phyloP scores from a whole-genome alignment of 2,329 filamentous ascomycete genomes.

The Ophiostoma piceae region DNA sequence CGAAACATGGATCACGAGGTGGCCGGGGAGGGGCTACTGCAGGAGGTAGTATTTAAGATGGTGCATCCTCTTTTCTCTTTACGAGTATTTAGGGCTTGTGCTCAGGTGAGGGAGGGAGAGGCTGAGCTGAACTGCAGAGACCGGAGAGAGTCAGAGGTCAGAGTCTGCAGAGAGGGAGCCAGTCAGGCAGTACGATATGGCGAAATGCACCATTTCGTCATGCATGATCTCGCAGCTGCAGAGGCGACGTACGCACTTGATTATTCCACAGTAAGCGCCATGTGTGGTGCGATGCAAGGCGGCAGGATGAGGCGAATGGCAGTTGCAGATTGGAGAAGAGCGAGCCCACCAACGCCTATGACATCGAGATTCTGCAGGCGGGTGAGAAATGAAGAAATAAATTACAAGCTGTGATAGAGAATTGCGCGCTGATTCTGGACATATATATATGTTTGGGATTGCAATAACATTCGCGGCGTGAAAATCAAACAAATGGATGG shows the following conservation, averaged over 20 bases:
- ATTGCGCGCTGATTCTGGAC: background rate
- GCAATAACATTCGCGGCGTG: background rate
- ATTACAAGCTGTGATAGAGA: background rate
- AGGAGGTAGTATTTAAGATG: background rate
- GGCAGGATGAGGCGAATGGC: background rate
- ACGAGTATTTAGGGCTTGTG: background rate
- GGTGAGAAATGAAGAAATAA: background rate
- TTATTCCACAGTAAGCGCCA: constrained; percentile 2
- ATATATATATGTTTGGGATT: background rate
- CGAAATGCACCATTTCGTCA: background rate
- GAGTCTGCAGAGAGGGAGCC: background rate
- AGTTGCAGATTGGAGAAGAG: background rate
- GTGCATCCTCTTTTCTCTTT: no score
- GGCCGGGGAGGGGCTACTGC: background rate
- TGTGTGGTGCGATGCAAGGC: background rate
- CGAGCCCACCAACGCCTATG: background rate
- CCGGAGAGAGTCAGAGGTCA: background rate
- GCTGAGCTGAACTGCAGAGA: background rate
- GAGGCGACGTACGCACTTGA: background rate
- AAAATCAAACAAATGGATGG: constrained; percentile 5
- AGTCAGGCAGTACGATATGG: background rate
- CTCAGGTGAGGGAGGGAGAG: background rate
- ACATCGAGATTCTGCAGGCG: background rate
- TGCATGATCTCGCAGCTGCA: constrained; percentile 7
- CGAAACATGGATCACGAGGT: constrained; percentile 6